phyloP scores from a whole-genome alignment of 495 filamentous ascomycete species.

The Neurospora sp. region DNA sequence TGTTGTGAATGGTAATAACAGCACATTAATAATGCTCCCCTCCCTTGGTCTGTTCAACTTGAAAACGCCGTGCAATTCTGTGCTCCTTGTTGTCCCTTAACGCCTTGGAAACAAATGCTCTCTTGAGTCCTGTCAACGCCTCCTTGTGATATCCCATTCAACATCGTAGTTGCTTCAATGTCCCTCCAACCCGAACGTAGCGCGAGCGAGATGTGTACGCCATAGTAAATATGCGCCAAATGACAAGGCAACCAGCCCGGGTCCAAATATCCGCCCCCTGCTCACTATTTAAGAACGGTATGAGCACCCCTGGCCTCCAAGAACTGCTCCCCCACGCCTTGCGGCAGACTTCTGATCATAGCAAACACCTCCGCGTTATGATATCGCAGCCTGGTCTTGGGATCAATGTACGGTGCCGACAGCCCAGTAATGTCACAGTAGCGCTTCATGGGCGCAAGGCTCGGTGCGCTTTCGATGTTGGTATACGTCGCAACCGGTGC shows the following conservation, averaged over 20 bases:
- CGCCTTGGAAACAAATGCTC: background rate
- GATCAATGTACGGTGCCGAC: constrained; percentile 79
- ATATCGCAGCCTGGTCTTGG: constrained; percentile 85
- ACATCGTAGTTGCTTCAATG: background rate
- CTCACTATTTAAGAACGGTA: constrained; percentile 65
- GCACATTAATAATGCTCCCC: background rate
- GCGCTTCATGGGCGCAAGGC: constrained; percentile 61
- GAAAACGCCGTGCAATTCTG: background rate
- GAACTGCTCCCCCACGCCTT: constrained; percentile 75
- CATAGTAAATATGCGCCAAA: background rate
- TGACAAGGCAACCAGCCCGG: background rate
- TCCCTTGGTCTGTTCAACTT: background rate
- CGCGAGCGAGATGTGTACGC: background rate
- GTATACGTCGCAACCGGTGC: constrained; percentile 82
- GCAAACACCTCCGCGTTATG: constrained; percentile 82
- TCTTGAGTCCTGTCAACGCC: background rate
- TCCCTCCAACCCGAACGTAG: background rate
- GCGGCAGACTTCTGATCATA: constrained; percentile 62
- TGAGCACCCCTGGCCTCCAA: constrained; percentile 84
- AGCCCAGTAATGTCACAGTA: constrained; percentile 96
- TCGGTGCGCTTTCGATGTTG: constrained; percentile 87
- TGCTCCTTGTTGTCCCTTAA: background rate
- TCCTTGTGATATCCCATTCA: background rate
- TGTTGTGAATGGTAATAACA: background rate
- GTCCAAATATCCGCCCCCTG: background rate